Conservation (phyloP, 2,329 filamentous ascomycete species). For the Verticillium albo-atrum region DNA sequence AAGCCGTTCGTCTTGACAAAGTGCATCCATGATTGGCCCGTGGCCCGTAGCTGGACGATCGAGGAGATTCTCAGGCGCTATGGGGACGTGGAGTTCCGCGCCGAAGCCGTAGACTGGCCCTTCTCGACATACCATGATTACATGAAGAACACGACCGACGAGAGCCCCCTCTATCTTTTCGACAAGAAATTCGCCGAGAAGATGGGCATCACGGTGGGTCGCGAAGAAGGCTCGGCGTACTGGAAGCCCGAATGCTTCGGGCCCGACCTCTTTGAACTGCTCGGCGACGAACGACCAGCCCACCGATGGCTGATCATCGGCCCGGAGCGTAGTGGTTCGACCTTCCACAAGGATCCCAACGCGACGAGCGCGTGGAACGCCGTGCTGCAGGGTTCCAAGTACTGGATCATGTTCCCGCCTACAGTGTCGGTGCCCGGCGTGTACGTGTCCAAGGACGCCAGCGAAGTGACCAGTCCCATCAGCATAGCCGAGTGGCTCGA, state of each 20-base stretch:
- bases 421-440: constrained; percentile 78
- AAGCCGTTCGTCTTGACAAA: constrained; percentile 82
- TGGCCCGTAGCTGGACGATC: constrained; percentile 69
- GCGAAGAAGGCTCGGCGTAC: constrained; percentile 53
- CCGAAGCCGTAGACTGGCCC: constrained; percentile 91
- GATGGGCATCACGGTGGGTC: constrained; percentile 66
- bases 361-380: constrained; percentile 88
- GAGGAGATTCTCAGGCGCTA: constrained; percentile 63
- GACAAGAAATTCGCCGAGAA: constrained; percentile 84
- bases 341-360: constrained; percentile 84
- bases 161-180: constrained; percentile 90
- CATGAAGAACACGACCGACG: constrained; percentile 74
- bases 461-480: constrained; percentile 88
- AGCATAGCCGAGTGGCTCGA: constrained; percentile 97
- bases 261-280: constrained; percentile 75
- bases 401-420: constrained; percentile 98
- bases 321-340: constrained; percentile 81
- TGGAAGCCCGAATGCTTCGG: constrained; percentile 82
- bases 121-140: constrained; percentile 78
- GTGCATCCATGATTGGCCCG: constrained; percentile 78
- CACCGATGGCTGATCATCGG: constrained; percentile 92
- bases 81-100: constrained; percentile 67
- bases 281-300: constrained; percentile 76
- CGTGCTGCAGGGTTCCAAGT: constrained; percentile 74
- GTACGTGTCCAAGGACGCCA: constrained; percentile 82